Evolutionary conservation across 1,284 basidiomycete species (phyloP).

Genomic region (Waitea zeae): DNA sequence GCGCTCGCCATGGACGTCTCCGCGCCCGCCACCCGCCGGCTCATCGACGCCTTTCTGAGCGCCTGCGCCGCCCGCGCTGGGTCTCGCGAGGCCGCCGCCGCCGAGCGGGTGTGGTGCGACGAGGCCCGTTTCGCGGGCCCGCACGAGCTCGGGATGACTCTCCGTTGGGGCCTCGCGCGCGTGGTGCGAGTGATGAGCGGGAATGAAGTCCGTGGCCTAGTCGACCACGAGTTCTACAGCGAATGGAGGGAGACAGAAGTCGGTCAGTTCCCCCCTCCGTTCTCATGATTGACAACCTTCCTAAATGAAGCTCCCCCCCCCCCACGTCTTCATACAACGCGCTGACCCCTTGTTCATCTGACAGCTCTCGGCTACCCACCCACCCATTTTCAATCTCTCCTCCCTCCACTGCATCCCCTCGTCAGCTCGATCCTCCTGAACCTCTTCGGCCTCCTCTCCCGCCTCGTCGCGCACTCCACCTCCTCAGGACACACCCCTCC

Average conservation of each 20-base stretch:
- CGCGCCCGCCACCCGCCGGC: constrained; percentile 45
- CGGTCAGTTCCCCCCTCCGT: constrained; percentile 28
- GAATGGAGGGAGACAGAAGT: constrained; percentile 65
- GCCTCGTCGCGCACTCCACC: constrained; percentile 66
- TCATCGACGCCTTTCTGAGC: constrained; percentile 61
- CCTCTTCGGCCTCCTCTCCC: constrained; percentile 57
- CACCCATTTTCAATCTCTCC: constrained; percentile 48
- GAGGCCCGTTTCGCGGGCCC: constrained; percentile 71
- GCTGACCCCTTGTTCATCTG: too few relatives aligned
- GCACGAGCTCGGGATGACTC: constrained; percentile 72
- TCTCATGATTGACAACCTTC: background rate
- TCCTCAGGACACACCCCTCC: constrained; percentile 74
- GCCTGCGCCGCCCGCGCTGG: constrained; percentile 24
- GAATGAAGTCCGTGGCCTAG: constrained; percentile 49
- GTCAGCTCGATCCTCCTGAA: constrained; percentile 45
- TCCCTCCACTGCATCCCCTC: constrained; percentile 31
- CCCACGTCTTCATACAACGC: too few relatives aligned
- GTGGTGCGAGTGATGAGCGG: constrained; percentile 49
- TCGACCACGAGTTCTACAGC: constrained; percentile 66
- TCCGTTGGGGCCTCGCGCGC: constrained; percentile 72
- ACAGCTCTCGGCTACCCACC: constrained; percentile 51
- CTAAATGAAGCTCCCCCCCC: background rate
- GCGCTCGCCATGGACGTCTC: constrained; percentile 73
- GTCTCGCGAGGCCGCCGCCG: constrained; percentile 16
- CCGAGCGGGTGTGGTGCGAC: constrained; percentile 47